Conservation (phyloP, 1,284 basidiomycete species). For the Phellopilus nigrolimitatus region DNA sequence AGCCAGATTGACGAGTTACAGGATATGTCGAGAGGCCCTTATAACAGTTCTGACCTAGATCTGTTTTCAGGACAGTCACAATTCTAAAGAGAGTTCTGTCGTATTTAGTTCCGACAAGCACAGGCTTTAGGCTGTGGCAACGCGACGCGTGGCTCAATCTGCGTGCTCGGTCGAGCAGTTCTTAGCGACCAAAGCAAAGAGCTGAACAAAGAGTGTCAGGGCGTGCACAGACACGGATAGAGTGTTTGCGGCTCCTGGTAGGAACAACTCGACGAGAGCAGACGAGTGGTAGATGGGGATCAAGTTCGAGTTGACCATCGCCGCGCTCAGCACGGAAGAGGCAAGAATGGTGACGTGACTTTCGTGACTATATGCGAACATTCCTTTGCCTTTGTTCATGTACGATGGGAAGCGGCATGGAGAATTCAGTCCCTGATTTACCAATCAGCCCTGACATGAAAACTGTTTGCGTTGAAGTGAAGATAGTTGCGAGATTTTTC, state of each 20-base stretch:
- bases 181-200: not conserved
- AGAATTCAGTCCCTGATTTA: too few species aligned
- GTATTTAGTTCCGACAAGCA: too few species aligned
- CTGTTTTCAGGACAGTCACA: too few species aligned
- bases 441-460: too few species aligned
- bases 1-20: constrained; percentile 8
- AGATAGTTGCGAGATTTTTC: not conserved
- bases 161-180: not conserved
- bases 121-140: not conserved
- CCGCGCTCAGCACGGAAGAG: too few species aligned
- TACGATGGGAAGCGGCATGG: too few species aligned
- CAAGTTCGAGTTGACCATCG: constrained; percentile 1
- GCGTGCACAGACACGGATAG: not conserved
- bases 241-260: not conserved
- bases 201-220: not conserved
- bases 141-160: not conserved
- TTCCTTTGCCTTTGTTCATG: too few species aligned
- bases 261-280: too few species aligned
- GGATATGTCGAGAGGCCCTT: not conserved
- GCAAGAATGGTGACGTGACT: not conserved
- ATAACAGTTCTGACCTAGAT: not conserved
- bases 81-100: too few species aligned
- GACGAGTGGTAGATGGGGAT: constrained; percentile 7
- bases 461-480: too few species aligned
- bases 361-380: constrained; percentile 2